A percentile compares a stretch with the other conserved stretches of the same genome.
phyloP scores from a whole-genome alignment of 2,329 filamentous ascomycete genomes.

The Phyllosticta citrichinensis region DNA sequence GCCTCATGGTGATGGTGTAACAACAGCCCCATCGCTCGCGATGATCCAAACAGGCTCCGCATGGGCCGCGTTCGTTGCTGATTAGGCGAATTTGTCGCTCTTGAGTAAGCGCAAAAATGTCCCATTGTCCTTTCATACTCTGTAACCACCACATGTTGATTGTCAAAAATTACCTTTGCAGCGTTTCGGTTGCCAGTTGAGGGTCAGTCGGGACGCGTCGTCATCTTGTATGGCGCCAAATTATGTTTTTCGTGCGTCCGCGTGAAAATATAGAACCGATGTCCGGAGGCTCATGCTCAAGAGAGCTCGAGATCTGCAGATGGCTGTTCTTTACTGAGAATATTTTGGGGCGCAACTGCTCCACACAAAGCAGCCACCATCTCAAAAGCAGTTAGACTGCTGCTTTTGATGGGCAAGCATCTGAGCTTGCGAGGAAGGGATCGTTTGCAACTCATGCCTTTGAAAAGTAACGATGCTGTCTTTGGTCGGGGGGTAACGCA shows the following conservation, averaged over 20 bases:
- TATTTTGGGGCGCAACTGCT: not conserved
- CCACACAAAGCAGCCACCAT: not conserved
- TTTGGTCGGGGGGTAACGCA: not conserved
- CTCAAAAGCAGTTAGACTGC: not conserved
- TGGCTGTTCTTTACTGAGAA: not conserved
- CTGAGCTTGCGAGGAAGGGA: not conserved
- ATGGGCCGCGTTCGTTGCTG: not conserved
- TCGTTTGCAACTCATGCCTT: not conserved
- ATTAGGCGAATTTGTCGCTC: not conserved
- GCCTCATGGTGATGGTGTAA: not conserved
- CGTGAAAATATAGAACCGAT: not conserved
- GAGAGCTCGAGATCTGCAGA: not conserved
- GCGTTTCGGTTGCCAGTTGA: not conserved
- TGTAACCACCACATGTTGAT: not conserved
- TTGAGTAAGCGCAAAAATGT: not conserved
- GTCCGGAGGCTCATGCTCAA: not conserved
- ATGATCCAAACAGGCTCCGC: not conserved
- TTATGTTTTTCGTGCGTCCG: not conserved
- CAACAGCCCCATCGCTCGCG: not conserved
- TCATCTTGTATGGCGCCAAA: not conserved
- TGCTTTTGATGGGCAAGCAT: not conserved
- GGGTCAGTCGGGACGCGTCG: not conserved
- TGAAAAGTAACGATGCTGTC: not conserved
- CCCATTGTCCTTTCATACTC: not conserved
- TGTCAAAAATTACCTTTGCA: not conserved